A percentile compares a stretch with the other conserved stretches of the same genome.
Evolutionary conservation across 495 filamentous ascomycete species (phyloP).

Genomic region (Aspergillus asperescens): DNA sequence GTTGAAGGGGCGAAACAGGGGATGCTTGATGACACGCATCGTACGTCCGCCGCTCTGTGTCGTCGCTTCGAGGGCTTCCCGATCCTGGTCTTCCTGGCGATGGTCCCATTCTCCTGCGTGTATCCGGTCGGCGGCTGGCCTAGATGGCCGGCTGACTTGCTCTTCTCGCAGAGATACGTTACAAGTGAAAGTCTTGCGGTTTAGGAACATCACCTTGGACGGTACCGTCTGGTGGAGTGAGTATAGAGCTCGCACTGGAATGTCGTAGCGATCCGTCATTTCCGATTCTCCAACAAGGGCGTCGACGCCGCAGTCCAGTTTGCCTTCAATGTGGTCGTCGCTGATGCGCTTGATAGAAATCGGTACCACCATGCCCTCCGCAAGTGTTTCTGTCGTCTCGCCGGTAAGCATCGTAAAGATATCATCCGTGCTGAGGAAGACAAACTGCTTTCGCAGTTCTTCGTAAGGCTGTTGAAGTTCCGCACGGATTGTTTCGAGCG

Average conservation of each 20-base stretch:
- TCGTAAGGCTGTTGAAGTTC: slow-evolving; percentile 91
- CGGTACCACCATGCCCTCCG: slow-evolving; percentile 83
- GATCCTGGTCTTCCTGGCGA: slow-evolving; percentile 69
- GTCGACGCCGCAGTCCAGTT: slow-evolving; percentile 89
- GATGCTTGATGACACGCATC: slow-evolving; percentile 94
- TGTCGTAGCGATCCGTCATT: slow-evolving; percentile 57
- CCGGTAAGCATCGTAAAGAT: slow-evolving; percentile 97
- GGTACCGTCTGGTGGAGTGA: slow-evolving; percentile 73
- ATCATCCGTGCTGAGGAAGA: slow-evolving; percentile 64
- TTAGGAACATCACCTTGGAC: slow-evolving; percentile 79
- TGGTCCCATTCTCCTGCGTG: slow-evolving; percentile 77
- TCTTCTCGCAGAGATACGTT: slow-evolving; percentile 81
- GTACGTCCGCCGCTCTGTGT: slow-evolving; percentile 75
- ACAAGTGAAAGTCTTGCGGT: slow-evolving; percentile 72
- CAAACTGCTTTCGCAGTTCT: slow-evolving; percentile 80
- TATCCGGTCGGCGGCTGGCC: slow-evolving; percentile 59
- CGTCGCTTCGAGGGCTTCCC: slow-evolving; percentile 70
- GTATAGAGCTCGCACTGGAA: slow-evolving; percentile 55
- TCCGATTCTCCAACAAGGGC: slow-evolving; percentile 73
- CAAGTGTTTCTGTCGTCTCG: slow-evolving; percentile 77
- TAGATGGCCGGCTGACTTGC: slow-evolving; percentile 63
- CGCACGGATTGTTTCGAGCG: slow-evolving; percentile 90
- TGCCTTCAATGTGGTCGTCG: slow-evolving; percentile 86
- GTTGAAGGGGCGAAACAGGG: slow-evolving; percentile 89
- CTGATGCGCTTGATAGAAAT: slow-evolving; percentile 83